Evolutionary conservation across 805 yeast genomes (phyloP), one percentile per base, ranked within the genome.

Genomic region (Candida broadrunensis): DNA sequence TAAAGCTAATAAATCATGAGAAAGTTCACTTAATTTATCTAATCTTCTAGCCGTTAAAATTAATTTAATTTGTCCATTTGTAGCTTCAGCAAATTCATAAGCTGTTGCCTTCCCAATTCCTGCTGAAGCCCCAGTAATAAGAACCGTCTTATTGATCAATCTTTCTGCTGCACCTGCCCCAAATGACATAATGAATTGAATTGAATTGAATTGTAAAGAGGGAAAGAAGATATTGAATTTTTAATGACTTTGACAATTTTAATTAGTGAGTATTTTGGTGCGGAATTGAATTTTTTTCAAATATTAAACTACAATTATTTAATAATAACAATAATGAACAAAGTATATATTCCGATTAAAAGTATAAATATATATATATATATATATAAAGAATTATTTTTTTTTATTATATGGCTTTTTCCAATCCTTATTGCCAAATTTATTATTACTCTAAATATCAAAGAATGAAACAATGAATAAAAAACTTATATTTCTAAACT

Each of bases 21-120:
- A 69, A 41, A 83, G 60, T 12, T 63, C 68, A 19, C 74, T 65
- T 37, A 87, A 63, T 45, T 78, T 78, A 5, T 81, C 87, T 29
- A 73, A 48, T 65, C 96, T 81, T 65, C 96, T 80, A 3, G 96
- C 96, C 3, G 89, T 75, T 18, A 88, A 71, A 46, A 88, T 72
- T 51, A 88, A 73, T 54, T 84, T 82, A 51, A 85, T 58, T 11
- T 82, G 60, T 24, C 96, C 95, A 36, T 78, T 70, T 17, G 91
- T 72, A 13, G 88, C 87, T 17, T 71, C 80, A 33, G 96, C 93
- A 50, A 88, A 81, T 59, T 90, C 95, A 35, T 74, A 63, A 13
- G 97, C 98, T 9, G 97, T 89, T 39, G 96, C 93, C 50, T 80
- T 80, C 11, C 98, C 99, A 54, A 91, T 91, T 41, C 98, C 98